Evolutionary conservation across 805 yeast genomes (phyloP).

Genomic region (Candida maesae): DNA sequence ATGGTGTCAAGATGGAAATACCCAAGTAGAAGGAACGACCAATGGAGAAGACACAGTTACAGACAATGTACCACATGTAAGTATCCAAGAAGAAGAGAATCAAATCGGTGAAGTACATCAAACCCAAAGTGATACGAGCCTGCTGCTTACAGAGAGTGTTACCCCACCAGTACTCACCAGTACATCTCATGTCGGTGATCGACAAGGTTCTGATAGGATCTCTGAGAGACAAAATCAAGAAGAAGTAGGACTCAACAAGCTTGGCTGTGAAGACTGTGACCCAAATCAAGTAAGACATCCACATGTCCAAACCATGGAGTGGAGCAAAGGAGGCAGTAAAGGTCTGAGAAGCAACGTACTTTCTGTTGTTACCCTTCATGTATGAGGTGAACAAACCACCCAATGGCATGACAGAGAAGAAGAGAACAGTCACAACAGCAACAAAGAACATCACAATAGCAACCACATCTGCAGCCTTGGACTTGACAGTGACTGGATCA

Average conservation of each 20-base stretch:
- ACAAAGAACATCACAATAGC: constrained; percentile 87
- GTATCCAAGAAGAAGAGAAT: constrained; percentile 97
- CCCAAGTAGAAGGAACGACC: constrained; percentile 98
- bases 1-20: constrained; percentile 97
- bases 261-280: constrained; percentile 83
- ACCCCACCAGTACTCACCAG: constrained; percentile 92
- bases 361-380: constrained; percentile 80
- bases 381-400: constrained; percentile 95
- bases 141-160: constrained; percentile 74
- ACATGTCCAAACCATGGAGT: constrained; percentile 85
- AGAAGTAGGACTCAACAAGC: constrained; percentile 85
- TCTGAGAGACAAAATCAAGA: constrained; percentile 81
- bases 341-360: constrained; percentile 88
- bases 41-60: constrained; percentile 92
- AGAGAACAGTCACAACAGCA: constrained; percentile 76
- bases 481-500: constrained; percentile 61
- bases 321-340: constrained; percentile 89
- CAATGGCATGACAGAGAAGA: constrained; percentile 92
- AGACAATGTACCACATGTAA: constrained; percentile 96
- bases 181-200: constrained; percentile 85
- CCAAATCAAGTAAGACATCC: constrained; percentile 95
- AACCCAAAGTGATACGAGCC: constrained; percentile 82
- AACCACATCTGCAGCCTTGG: constrained; percentile 71
- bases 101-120: constrained; percentile 91
- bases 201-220: constrained; percentile 93